Conservation (phyloP, 306 rosid species). For the Vicia villosa region DNA sequence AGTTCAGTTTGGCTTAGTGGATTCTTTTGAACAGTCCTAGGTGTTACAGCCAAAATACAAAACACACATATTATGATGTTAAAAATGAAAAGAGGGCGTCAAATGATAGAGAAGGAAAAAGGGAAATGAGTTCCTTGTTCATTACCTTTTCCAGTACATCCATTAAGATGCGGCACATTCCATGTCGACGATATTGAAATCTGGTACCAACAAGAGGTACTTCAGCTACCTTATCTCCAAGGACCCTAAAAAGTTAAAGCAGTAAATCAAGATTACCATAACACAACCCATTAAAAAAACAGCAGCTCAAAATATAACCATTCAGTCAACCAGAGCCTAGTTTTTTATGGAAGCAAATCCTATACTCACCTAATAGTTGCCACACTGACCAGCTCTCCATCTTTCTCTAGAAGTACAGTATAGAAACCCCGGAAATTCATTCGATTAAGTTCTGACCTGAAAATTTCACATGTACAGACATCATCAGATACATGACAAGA, state of each 20-base stretch:
- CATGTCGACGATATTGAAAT: conserved; percentile 73
- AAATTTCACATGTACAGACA: conserved; percentile 30
- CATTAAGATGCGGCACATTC: conserved; percentile 86
- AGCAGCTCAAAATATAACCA: conserved; percentile 23
- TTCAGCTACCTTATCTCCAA: conserved; percentile 85
- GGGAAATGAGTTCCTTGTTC: background rate
- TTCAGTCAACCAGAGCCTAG: conserved; percentile 16
- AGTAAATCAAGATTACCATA: conserved; percentile 23
- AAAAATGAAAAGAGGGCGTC: background rate
- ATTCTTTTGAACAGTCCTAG: no score
- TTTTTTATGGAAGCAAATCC: conserved; percentile 20
- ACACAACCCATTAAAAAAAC: conserved; percentile 23
- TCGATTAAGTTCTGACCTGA: conserved; percentile 79
- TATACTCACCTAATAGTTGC: conserved; percentile 76
- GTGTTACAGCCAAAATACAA: background rate
- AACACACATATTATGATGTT: background rate
- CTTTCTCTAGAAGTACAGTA: conserved; percentile 67
- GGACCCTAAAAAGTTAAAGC: conserved; percentile 53
- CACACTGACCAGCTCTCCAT: conserved; percentile 76
- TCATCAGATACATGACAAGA: conserved; percentile 15
- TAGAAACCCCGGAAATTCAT: conserved; percentile 81
- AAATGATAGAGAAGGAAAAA: background rate
- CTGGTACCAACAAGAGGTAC: conserved; percentile 84
- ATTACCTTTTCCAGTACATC: conserved; percentile 82
- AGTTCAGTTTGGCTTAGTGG: no score